phyloP scores from a whole-genome alignment of 148 eudicot genomes.

The Fagopyrum homotropicum region DNA sequence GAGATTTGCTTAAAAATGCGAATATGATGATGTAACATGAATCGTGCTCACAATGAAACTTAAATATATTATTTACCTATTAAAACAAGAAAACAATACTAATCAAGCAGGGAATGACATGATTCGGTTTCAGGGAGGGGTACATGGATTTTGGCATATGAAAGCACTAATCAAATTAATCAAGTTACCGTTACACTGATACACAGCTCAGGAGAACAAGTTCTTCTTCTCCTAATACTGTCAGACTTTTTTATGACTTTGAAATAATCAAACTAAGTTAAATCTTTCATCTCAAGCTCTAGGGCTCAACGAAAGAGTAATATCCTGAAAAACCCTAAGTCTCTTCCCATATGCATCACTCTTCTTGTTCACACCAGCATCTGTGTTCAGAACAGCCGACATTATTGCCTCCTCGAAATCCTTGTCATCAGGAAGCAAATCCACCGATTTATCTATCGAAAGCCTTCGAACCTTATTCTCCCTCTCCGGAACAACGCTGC shows the following conservation, averaged over 20 bases:
- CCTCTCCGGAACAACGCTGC: slow-evolving; percentile 26
- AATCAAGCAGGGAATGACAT: too few relatives aligned
- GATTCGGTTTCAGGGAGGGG: too few relatives aligned
- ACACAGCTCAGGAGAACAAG: slow-evolving; percentile 10
- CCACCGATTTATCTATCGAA: slow-evolving; percentile 39
- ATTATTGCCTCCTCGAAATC: slow-evolving; percentile 87
- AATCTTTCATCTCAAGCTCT: slow-evolving; percentile 13
- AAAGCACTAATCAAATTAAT: not conserved
- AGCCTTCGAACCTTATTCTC: slow-evolving; percentile 58
- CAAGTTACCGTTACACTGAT: not conserved
- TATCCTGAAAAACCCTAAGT: slow-evolving; percentile 76
- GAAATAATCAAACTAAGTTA: not conserved
- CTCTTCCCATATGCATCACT: slow-evolving; percentile 46
- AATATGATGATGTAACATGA: too few relatives aligned
- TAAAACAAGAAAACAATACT: too few relatives aligned
- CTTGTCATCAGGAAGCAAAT: slow-evolving; percentile 72
- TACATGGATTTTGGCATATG: too few relatives aligned
- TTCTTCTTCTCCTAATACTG: slow-evolving; percentile 4
- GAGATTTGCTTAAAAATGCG: too few relatives aligned
- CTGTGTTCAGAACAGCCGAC: slow-evolving; percentile 63
- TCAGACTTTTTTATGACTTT: not conserved
- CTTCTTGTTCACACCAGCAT: slow-evolving; percentile 17
- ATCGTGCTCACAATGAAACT: too few relatives aligned
- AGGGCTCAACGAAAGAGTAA: slow-evolving; percentile 69
- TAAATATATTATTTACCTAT: too few relatives aligned